phyloP scores from a whole-genome alignment of 176 grass and related monocot genomes.

The Musa troglodytarum region DNA sequence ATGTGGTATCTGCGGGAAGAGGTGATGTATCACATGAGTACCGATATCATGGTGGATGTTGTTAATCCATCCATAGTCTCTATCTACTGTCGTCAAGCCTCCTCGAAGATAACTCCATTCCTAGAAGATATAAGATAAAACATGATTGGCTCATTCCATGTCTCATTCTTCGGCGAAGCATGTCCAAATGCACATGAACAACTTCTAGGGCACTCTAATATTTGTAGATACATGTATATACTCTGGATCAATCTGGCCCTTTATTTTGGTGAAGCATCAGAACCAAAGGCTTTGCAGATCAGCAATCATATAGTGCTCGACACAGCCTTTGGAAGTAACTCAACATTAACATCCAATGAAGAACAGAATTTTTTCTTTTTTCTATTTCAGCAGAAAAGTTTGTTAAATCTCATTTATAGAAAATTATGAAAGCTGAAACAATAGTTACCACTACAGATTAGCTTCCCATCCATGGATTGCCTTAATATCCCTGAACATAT shows the following conservation, averaged over 20 bases:
- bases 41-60: slow-evolving; percentile 90
- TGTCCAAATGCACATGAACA: no score
- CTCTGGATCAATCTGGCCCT: no score
- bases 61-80: slow-evolving; percentile 95
- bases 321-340: not conserved
- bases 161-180: not conserved
- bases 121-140: slow-evolving; percentile 9
- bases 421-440: no score
- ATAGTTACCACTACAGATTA: no score
- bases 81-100: slow-evolving; percentile 69
- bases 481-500: no score
- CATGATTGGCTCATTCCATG: not conserved
- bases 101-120: slow-evolving; percentile 97
- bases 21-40: slow-evolving; percentile 93
- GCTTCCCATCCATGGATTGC: no score
- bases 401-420: no score
- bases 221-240: no score
- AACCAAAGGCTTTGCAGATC: not conserved
- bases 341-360: not conserved
- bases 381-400: no score
- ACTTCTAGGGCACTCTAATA: no score
- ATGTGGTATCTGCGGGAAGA: slow-evolving; percentile 91
- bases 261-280: not conserved
- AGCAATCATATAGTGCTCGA: not conserved
- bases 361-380: no score